These are phyloP conservation scores for Thelonectria rubi DNA, from an alignment of 2,329 filamentous ascomycete species.

Conservation along the genomic window DNA sequence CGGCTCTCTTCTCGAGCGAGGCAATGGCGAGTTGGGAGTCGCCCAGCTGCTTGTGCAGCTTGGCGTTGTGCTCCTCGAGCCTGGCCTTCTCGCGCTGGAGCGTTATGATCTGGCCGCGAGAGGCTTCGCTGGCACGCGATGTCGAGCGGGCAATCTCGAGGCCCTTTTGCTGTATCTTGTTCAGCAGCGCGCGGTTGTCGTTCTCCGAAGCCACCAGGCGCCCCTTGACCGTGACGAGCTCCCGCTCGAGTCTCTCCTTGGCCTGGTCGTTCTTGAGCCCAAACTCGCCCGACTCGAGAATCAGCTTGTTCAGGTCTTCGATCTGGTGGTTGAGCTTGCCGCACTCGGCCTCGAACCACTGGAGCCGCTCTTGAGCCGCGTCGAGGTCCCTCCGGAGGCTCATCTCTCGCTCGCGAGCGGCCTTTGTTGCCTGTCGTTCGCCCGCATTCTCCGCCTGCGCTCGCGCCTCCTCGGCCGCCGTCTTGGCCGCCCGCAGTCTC, in stretches of 20 bases:
- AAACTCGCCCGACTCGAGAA: slow-evolving; percentile 89
- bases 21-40: slow-evolving; percentile 85
- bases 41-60: slow-evolving; percentile 83
- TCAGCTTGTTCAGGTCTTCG: slow-evolving; percentile 85
- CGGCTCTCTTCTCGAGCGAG: slow-evolving; percentile 90
- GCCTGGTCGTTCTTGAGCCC: slow-evolving; percentile 90
- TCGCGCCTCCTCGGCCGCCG: slow-evolving; percentile 85
- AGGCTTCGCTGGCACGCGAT: slow-evolving; percentile 84
- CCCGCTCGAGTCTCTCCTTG: slow-evolving; percentile 91
- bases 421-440: slow-evolving; percentile 79
- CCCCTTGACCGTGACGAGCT: slow-evolving; percentile 90
- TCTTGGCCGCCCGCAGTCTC: slow-evolving; percentile 81
- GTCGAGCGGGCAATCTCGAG: slow-evolving; percentile 92
- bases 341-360: slow-evolving; percentile 83
- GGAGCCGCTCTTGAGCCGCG: slow-evolving; percentile 77
- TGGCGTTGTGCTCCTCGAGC: slow-evolving; percentile 82
- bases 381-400: slow-evolving; percentile 83
- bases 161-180: slow-evolving; percentile 97
- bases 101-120: slow-evolving; percentile 77
- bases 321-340: slow-evolving; percentile 80
- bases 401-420: slow-evolving; percentile 82
- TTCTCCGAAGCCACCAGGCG: slow-evolving; percentile 92
- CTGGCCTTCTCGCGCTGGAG: slow-evolving; percentile 85
- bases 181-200: slow-evolving; percentile 92
- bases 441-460: slow-evolving; percentile 82